phyloP scores from a whole-genome alignment of 345 rosid genomes.

The Erysimum cheiranthoides region DNA sequence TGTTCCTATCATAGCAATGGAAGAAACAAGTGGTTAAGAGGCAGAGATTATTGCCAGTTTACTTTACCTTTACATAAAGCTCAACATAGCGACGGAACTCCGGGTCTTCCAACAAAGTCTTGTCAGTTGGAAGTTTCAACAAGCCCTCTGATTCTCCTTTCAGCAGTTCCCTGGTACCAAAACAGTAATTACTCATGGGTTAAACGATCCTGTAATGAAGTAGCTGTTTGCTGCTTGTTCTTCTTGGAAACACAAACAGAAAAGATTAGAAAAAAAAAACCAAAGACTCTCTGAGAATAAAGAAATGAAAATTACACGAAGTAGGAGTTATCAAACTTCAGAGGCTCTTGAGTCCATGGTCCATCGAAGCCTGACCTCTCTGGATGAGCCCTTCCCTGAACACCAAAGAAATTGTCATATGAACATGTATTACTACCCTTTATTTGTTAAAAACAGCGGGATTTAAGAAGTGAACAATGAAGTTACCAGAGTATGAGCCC shows the following conservation, averaged over 20 bases:
- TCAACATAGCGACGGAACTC: constrained; percentile 75
- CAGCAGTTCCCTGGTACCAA: constrained; percentile 64
- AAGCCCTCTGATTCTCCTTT: constrained; percentile 82
- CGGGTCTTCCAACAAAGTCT: constrained; percentile 69
- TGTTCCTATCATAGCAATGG: background rate
- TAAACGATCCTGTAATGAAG: background rate
- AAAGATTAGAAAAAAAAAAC: background rate
- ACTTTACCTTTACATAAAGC: constrained; percentile 78
- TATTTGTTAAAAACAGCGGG: constrained; percentile 19
- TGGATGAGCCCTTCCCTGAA: constrained; percentile 88
- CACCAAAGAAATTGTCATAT: constrained; percentile 29
- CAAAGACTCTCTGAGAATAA: background rate
- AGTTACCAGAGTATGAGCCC: constrained; percentile 48
- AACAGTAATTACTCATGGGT: background rate
- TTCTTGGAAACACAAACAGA: background rate
- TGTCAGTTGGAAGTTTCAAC: constrained; percentile 88
- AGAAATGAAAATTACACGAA: constrained; percentile 67
- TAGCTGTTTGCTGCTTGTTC: background rate
- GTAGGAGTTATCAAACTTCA: constrained; percentile 92
- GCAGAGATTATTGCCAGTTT: background rate
- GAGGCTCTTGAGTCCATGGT: constrained; percentile 93
- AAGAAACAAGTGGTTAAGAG: constrained; percentile 1
- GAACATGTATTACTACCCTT: background rate
- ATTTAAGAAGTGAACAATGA: constrained; percentile 65
- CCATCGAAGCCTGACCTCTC: constrained; percentile 98